These are phyloP conservation scores for Salix udensis DNA, from an alignment of 345 rosid species.

Conservation along the genomic window DNA sequence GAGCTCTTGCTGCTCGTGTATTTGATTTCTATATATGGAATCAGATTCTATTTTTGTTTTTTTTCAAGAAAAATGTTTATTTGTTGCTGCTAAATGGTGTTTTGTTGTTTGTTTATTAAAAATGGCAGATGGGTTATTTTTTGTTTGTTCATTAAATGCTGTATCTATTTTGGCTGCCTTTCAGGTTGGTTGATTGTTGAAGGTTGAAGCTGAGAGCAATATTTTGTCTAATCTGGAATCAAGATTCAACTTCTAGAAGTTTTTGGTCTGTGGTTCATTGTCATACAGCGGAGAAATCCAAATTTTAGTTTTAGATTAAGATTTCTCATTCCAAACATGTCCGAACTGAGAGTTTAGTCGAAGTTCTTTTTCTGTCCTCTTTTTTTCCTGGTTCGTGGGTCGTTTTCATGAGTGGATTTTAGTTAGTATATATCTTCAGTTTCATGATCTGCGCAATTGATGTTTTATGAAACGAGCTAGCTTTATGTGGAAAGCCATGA, in stretches of 20 bases:
- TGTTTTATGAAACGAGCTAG: background rate
- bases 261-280: slow-evolving; percentile 4
- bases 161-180: background rate
- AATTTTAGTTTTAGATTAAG: background rate
- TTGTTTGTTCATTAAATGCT: background rate
- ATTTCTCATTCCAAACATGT: background rate
- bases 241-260: background rate
- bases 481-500: slow-evolving; percentile 38
- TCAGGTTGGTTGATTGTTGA: background rate
- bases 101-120: background rate
- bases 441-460: background rate
- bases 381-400: no score
- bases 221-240: background rate
- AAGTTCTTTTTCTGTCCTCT: no score
- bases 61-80: background rate
- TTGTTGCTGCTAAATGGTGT: background rate
- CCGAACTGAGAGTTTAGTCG: background rate
- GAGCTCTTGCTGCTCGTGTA: background rate
- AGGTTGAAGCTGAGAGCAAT: background rate
- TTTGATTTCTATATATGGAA: background rate
- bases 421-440: background rate
- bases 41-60: background rate
- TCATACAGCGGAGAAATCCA: background rate
- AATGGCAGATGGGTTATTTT: background rate
- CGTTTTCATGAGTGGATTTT: background rate